phyloP scores from a whole-genome alignment of 2,329 filamentous ascomycete genomes.

The Arachnomyces sp. region DNA sequence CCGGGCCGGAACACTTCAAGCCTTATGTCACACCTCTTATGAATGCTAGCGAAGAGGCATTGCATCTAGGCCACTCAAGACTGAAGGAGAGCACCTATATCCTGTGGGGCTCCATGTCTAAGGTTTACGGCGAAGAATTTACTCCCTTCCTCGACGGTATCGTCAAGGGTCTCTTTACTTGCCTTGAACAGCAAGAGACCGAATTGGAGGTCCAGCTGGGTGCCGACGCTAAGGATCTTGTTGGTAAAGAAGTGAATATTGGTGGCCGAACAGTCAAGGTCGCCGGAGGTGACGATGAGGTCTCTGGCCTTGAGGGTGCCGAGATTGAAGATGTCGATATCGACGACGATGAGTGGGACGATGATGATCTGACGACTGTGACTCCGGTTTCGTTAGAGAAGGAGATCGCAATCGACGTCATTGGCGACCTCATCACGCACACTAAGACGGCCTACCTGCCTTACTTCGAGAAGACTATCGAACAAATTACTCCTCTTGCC shows the following conservation, averaged over 20 bases:
- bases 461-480: constrained; percentile 83
- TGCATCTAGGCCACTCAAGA: constrained; percentile 79
- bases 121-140: constrained; percentile 72
- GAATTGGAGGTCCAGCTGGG: constrained; percentile 70
- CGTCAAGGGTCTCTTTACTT: constrained; percentile 60
- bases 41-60: constrained; percentile 83
- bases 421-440: constrained; percentile 86
- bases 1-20: constrained; percentile 79
- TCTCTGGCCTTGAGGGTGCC: constrained; percentile 49
- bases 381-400: constrained; percentile 91
- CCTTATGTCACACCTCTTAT: constrained; percentile 86
- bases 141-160: constrained; percentile 40
- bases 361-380: constrained; percentile 73
- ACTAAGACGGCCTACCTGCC: constrained; percentile 72
- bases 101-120: constrained; percentile 87
- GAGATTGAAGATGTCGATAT: constrained; percentile 58
- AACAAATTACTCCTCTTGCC: constrained; percentile 69
- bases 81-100: constrained; percentile 96
- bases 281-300: constrained; percentile 54
- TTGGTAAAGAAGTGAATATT: constrained; percentile 68
- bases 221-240: constrained; percentile 64
- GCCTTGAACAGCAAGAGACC: constrained; percentile 81
- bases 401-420: constrained; percentile 90
- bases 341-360: constrained; percentile 69
- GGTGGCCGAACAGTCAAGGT: constrained; percentile 82